Base-by-base conservation (phyloP, 208 protist genomes). In the Angomonas deanei region DNA sequence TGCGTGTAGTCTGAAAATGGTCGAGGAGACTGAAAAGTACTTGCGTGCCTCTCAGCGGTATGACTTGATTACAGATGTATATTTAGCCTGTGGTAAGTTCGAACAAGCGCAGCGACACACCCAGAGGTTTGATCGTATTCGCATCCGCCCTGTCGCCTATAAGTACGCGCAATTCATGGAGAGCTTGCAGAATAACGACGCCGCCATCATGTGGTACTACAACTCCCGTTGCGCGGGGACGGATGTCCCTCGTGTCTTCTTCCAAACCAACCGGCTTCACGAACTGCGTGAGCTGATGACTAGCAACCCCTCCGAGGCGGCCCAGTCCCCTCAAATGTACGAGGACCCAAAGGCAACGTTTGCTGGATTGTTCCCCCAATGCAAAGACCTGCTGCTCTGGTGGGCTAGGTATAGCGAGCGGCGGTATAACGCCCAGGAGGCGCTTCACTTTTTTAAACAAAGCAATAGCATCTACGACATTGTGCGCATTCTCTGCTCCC, bases 101-200 rank as follows among this genome's bases (percentile, higher is more conserved):
- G 95, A 97, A 48, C 87, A 96, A 59, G 97, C 96, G 24, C 78
- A 97, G 55, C 76, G 84, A 23, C 76, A 96, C 57, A 92, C 92
- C 1, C 72, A 97, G 73, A 77, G 84, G 39, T 82, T 90, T 33
- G 95, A 98, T 71, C 86, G 94, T 34, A 98, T 98, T 31, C 93
- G 91, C 74, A 83, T 97, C 5, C 84, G 85, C 30, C 78, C 86
- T 10, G 96, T 97, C 1, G 81, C 96, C 53, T 98, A 98, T 79
- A 85, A 91, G 66, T 98, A 97, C 72, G 97, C 92, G 2, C 80
- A 94, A 66, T 93, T 97, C 64, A 93, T 98, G 79, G 97, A 98
- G 70, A 88, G 81, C 46, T 74, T 94, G 52, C 93, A 96, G 32
- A 86, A 98, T 66, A 87, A 97, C 66, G 86, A 94, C 48, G 78